Evolutionary conservation across 2,329 filamentous ascomycete genomes (phyloP), one percentile per base, ranked within the genome.

Genomic region (Cadophora gregata): DNA sequence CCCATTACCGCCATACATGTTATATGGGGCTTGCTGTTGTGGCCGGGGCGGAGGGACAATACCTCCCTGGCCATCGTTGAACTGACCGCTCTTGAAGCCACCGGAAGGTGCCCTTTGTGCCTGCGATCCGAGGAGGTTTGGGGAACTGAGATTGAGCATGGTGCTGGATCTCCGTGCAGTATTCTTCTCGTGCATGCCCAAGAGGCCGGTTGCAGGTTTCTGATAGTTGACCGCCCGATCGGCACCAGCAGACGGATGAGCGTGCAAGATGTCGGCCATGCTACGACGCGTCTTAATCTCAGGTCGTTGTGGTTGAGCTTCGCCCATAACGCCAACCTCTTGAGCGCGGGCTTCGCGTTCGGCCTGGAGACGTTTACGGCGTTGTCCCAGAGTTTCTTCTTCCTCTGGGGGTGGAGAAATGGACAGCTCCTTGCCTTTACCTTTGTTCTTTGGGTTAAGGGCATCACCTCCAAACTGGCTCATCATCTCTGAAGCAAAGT

Each of bases 331-430:
- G 50, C 79, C 80, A 77, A 86, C 85, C 70, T 86, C 85, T 50
- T 82, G 80, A 68, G 86, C 85, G 31, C 86, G 85, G 7, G 89
- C 89, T 77, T 91, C 89, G 29, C 83, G 83, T 74, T 90, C 88
- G 7, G 88, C 88, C 76, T 93, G 91, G 1, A 96, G 82, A 29
- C 92, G 86, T 31, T 87, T 88, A 0, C 91, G 88, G 12, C 92
- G 88, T 77, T 95, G 91, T 10, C 91, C 92, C 0, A 96, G 82
- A 0, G 92, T 95, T 76, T 96, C 92, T 72, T 93, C 90, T 70
- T 89, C 90, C 68, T 84, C 83, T 66, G 84, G 81, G 21, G 74
- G 66, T 65, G 76, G 75, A 36, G 75, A 70, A 38, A 73, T 76
- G 24, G 76, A 74, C 16, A 74, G 73, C 50, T 76, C 74, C 58